Conservation (phyloP, 2,329 filamentous ascomycete genomes). For the Pseudogymnoascus sp. region DNA sequence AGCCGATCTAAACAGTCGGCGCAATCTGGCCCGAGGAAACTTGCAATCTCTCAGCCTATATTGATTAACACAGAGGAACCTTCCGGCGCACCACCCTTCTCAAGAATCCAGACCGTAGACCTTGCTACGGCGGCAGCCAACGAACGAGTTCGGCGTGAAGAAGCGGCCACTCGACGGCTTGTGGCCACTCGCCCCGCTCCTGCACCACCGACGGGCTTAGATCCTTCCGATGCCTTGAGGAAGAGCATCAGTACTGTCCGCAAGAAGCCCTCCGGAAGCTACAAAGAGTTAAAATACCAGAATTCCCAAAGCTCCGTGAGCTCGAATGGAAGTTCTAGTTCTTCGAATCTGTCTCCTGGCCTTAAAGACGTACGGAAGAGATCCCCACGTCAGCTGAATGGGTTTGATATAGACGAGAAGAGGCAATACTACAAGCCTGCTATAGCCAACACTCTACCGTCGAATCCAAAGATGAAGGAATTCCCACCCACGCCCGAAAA, state of each 20-base stretch:
- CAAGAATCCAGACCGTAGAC: conserved; percentile 26
- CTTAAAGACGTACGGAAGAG: conserved; percentile 25
- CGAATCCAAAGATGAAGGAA: neutral
- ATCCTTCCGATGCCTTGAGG: conserved; percentile 17
- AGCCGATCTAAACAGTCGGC: conserved; percentile 17
- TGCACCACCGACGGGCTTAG: conserved; percentile 15
- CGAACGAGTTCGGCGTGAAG: conserved; percentile 24
- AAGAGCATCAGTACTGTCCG: conserved; percentile 19
- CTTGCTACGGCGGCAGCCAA: conserved; percentile 24
- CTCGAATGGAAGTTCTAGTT: conserved; percentile 23
- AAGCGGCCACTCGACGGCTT: conserved; percentile 18
- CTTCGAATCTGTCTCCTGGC: conserved; percentile 25
- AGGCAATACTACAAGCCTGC: conserved; percentile 8
- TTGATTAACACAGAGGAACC: conserved; percentile 12
- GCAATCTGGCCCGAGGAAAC: conserved; percentile 20
- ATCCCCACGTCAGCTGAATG: conserved; percentile 22
- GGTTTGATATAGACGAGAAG: conserved; percentile 17
- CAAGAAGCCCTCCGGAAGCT: conserved; percentile 15
- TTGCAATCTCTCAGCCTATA: conserved; percentile 26
- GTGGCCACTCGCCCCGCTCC: conserved; percentile 19
- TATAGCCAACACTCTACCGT: conserved; percentile 11
- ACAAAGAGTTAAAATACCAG: conserved; percentile 13
- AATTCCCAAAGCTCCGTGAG: conserved; percentile 8
- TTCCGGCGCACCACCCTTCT: conserved; percentile 18
- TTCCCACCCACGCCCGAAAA: conserved; percentile 18